Evolutionary conservation across 2,329 filamentous ascomycete species (phyloP), one percentile per base, ranked within the genome.

Genomic region (Aureobasidium sp.): DNA sequence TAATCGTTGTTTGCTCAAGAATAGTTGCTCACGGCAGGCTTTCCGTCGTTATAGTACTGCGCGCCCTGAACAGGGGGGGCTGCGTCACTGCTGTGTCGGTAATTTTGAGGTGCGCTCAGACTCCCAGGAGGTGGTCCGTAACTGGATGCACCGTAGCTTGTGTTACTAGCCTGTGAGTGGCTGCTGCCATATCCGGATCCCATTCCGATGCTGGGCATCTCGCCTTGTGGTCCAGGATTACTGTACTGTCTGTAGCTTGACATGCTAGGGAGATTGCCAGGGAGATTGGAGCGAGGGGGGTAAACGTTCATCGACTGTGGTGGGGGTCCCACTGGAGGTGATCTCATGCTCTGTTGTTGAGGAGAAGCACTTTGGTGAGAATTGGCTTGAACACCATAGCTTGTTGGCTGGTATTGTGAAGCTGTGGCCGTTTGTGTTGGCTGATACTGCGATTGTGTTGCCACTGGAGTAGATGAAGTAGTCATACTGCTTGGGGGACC

Each of bases 131-230:
- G 21, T 21, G 21, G 34, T 13, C 34, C 57, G 16, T 59, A 59
- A 16, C 27, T 36, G 5, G 57, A 11, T 32, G 44, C 45, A 34
- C 44, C 44, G n/a, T 59, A 59, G 27, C 42, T 50, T 47, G 21
- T 29, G n/a, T 34, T 50, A 13, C 36, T 50, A 7, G 57, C 27
- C 11, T 47, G 42, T 21, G 48, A 32, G 7, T 61, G 59, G 30
- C 37, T 50, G 42, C 42, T 61, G 41, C 34, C 29, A 30, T 61
- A 61, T 37, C 41, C 49, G 25, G 59, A 61, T 49, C 30, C 34
- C 59, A 61, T 61, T 16, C 32, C 32, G 14, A 61, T 48, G 32
- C 59, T 55, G 5, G 48, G 59, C 57, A 59, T 59, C 10, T 59
- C 57, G 4, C 34, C 29, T 30, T 51, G 30, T 34, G 59, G 30